Evolutionary conservation across 202 grass and related monocot genomes (phyloP).

Genomic region (Sporobolus alterniflorus): DNA sequence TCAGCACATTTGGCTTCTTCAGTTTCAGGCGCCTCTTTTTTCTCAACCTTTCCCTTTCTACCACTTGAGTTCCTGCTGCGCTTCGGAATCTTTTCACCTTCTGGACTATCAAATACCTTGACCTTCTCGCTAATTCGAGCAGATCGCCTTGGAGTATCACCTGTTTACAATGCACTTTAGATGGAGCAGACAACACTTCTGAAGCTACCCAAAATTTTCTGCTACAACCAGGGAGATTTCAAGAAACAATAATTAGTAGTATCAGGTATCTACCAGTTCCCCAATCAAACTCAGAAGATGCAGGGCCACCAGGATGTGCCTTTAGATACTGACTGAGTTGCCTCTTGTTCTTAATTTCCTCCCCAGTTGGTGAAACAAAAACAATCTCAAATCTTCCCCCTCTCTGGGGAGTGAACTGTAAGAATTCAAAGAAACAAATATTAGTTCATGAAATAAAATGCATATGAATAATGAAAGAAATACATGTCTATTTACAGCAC

Average conservation of each 20-base stretch:
- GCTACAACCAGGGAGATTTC: constrained; percentile 2
- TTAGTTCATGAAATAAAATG: constrained; percentile 34
- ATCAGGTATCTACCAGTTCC: constrained; percentile 65
- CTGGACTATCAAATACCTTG: constrained; percentile 71
- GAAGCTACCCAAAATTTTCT: neutral
- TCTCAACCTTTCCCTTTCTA: constrained; percentile 59
- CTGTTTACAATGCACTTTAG: constrained; percentile 52
- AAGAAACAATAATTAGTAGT: constrained; percentile 18
- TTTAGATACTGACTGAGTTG: constrained; percentile 86
- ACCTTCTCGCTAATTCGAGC: constrained; percentile 91
- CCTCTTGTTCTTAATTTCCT: constrained; percentile 90
- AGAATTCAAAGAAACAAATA: constrained; percentile 28
- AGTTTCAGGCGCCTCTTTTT: constrained; percentile 47
- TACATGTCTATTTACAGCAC: neutral
- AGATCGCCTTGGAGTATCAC: constrained; percentile 92
- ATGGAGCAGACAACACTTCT: neutral
- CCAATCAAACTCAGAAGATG: constrained; percentile 92
- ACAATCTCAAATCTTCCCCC: constrained; percentile 74
- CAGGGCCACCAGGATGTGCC: constrained; percentile 68
- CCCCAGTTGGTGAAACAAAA: constrained; percentile 86
- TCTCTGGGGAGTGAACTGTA: constrained; percentile 80
- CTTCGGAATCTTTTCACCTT: constrained; percentile 81
- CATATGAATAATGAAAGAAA: neutral
- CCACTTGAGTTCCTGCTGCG: constrained; percentile 65
- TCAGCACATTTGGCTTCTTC: constrained; percentile 57